phyloP scores from a whole-genome alignment of 2,329 filamentous ascomycete species.

The Calonectria pseudoreteaudii region DNA sequence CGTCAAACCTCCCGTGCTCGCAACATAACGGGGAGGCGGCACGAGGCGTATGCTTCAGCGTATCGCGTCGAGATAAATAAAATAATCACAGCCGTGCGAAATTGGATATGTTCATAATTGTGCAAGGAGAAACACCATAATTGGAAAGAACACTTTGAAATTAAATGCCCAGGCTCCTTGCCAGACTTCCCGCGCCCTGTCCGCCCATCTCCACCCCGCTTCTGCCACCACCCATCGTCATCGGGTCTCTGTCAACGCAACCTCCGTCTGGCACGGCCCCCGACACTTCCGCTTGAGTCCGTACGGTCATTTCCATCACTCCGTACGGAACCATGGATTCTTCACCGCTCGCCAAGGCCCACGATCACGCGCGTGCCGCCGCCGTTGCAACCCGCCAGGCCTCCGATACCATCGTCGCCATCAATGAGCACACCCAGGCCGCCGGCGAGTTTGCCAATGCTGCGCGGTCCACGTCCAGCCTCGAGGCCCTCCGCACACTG shows the following conservation, averaged over 20 bases:
- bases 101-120: background rate
- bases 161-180: conserved; percentile 7
- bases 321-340: conserved; percentile 50
- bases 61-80: too few relatives aligned
- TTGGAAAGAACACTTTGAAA: background rate
- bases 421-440: conserved; percentile 88
- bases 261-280: background rate
- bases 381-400: conserved; percentile 82
- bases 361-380: conserved; percentile 89
- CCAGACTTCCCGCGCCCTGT: conserved; percentile 13
- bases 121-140: background rate
- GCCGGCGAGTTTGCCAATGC: conserved; percentile 90
- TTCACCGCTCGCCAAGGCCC: conserved; percentile 70
- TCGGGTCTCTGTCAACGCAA: conserved; percentile 1
- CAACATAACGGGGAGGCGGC: background rate
- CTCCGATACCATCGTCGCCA: conserved; percentile 81
- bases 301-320: conserved; percentile 1
- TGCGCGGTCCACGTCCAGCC: conserved; percentile 74
- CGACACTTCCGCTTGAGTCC: background rate
- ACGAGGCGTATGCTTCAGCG: too few relatives aligned
- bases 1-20: background rate
- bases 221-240: background rate
- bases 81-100: too few relatives aligned
- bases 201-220: conserved; percentile 4
- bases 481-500: conserved; percentile 85